Percentiles rank a stretch among this genome's conserved stretches.
phyloP scores from a whole-genome alignment of 352 stramenopile species.

The Phytopythium delawarense region DNA sequence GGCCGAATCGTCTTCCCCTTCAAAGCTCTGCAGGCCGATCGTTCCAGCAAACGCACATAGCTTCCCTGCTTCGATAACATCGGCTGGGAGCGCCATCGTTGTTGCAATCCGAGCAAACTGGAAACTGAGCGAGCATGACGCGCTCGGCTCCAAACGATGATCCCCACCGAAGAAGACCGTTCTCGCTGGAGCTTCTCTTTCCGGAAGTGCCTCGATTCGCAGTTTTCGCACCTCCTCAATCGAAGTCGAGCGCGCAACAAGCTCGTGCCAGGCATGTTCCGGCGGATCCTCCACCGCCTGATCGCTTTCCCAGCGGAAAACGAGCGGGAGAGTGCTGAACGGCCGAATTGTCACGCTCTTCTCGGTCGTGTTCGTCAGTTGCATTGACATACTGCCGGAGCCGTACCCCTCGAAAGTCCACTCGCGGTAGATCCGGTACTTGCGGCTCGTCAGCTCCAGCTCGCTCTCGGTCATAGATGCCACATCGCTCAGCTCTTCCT shows the following conservation, averaged over 20 bases:
- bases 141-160: slow-evolving; percentile 39
- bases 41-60: slow-evolving; percentile 54
- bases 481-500: slow-evolving; percentile 54
- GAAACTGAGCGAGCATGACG: slow-evolving; percentile 50
- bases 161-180: slow-evolving; percentile 51
- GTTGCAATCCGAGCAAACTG: slow-evolving; percentile 66
- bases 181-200: slow-evolving; percentile 3
- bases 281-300: neutral
- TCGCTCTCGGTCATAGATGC: slow-evolving; percentile 20
- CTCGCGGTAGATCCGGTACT: slow-evolving; percentile 64
- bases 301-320: slow-evolving; percentile 46
- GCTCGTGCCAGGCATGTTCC: slow-evolving; percentile 5
- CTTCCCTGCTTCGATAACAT: slow-evolving; percentile 61
- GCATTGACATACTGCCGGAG: slow-evolving; percentile 4
- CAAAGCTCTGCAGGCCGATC: slow-evolving; percentile 74
- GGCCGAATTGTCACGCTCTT: slow-evolving; percentile 51
- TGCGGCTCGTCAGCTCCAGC: slow-evolving; percentile 30
- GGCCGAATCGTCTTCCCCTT: slow-evolving; percentile 8
- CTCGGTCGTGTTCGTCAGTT: slow-evolving; percentile 58
- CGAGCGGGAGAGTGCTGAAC: slow-evolving; percentile 65
- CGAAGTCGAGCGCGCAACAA: slow-evolving; percentile 26
- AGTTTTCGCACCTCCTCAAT: slow-evolving; percentile 26
- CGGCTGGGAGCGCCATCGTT: slow-evolving; percentile 37
- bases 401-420: slow-evolving; percentile 15
- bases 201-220: neutral